Evolutionary conservation across 108 stramenopile species (phyloP), one percentile per base, ranked within the genome.

Genomic region (Thalassiosira profunda): DNA sequence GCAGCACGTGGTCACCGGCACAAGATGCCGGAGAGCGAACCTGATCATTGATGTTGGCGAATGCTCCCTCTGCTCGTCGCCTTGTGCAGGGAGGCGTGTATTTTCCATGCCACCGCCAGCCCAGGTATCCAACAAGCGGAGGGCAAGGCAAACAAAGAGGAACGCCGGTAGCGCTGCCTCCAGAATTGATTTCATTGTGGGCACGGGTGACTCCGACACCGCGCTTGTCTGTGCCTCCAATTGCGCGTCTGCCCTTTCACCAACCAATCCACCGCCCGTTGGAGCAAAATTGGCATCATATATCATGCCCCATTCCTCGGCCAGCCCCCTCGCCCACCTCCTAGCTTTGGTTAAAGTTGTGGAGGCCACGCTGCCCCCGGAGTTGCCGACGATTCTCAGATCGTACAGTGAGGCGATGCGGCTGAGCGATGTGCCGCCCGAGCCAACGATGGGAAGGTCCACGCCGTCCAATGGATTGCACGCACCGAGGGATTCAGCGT

Each of bases 321-420:
- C 70, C 34, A 91, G 61, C 5, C 85, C 83, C 49, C 67, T 31
- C 12, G 74, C 63, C 70, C 72, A 90, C 1, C 84, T 80, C 12
- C 85, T 60, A 0, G 89, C 89, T 63, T 84, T 62, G 21, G 90
- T 86, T 17, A 59, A 59, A 6, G 87, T 66, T 6, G 86, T 91
- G 26, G 85, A 86, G 9, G 86, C 85, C 10, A 91, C 87, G 3
- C 80, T 82, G 42, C 90, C 90, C 9, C 87, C 85, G 15, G 86
- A 72, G n/a, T n/a, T n/a, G 8, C 90, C 90, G 18, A 85, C 72
- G 37, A 88, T 47, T 54, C 52, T 54, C 10, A 86, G 20, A 26
- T 70, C 72, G 30, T 82, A 68, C 20, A 29, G 25, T 10, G 72
- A 56, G 5, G 77, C 63, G 15, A 82, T 74, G 29, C 47, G 35